Evolutionary conservation across 805 yeast species (phyloP).

Genomic region (Candida arabinofermentans): DNA sequence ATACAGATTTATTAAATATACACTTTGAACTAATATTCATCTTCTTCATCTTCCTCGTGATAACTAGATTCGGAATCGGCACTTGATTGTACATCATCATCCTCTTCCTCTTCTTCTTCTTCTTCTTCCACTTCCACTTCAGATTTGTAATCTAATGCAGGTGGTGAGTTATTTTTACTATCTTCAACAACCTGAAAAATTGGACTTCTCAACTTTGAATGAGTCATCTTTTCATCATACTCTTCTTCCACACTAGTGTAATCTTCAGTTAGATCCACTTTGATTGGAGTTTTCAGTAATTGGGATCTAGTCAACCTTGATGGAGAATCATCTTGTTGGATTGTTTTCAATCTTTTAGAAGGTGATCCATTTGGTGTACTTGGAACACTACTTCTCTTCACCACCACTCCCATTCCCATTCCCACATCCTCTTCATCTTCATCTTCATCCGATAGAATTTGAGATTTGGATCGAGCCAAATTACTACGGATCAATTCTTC

Average conservation of each 20-base stretch:
- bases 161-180: no score
- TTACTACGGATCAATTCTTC: not conserved
- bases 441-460: slow-evolving; percentile 6
- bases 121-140: not conserved
- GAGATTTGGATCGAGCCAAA: not conserved
- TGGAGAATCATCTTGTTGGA: no score
- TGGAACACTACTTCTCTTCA: slow-evolving; percentile 1
- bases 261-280: not conserved
- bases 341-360: no score
- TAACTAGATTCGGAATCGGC: slow-evolving; percentile 1
- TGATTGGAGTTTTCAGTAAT: no score
- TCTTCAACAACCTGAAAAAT: no score
- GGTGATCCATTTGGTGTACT: not conserved
- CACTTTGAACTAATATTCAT: slow-evolving; percentile 3
- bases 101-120: slow-evolving; percentile 8
- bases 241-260: not conserved
- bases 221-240: slow-evolving; percentile 1
- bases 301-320: no score
- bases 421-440: slow-evolving; percentile 17
- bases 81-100: no score
- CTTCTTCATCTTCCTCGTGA: slow-evolving; percentile 5
- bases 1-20: slow-evolving; percentile 5
- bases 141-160: slow-evolving; percentile 3
- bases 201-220: no score
- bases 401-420: slow-evolving; percentile 13